These are phyloP conservation scores for Hypoxylon sp. DNA, from an alignment of 2,329 filamentous ascomycete genomes.

Conservation along the genomic window DNA sequence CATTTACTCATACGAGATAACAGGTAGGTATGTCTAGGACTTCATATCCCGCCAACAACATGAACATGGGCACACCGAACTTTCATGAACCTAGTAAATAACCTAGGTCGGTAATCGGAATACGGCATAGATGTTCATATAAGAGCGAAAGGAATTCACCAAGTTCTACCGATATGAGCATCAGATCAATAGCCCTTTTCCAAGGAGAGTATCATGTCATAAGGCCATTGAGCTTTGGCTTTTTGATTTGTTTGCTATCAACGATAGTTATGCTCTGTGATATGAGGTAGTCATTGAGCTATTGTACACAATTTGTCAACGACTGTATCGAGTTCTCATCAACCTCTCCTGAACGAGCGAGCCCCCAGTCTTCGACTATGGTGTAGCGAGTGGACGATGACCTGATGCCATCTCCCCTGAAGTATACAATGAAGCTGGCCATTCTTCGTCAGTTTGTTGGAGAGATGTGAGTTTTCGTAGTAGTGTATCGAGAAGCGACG, in stretches of 20 bases:
- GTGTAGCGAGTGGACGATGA: slow-evolving; percentile 1
- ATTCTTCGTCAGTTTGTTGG: neutral
- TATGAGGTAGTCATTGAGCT: neutral
- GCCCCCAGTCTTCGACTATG: neutral
- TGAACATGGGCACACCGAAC: neutral
- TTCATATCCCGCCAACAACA: neutral
- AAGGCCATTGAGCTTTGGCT: neutral
- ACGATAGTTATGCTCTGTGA: slow-evolving; percentile 6
- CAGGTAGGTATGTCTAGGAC: neutral
- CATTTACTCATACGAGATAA: neutral
- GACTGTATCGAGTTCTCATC: neutral
- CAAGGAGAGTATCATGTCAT: neutral
- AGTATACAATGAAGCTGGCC: neutral
- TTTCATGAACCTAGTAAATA: neutral
- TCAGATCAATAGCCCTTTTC: neutral
- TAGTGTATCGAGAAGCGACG: neutral
- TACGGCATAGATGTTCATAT: too few species aligned
- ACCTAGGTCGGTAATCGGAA: neutral
- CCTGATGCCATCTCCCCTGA: neutral
- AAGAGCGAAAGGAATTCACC: neutral
- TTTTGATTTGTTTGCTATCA: neutral
- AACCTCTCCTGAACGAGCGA: neutral
- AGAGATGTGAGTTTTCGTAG: neutral
- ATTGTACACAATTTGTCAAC: neutral
- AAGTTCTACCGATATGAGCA: neutral